Evolutionary conservation across 2,329 filamentous ascomycete species (phyloP), one percentile per base, ranked within the genome.

Genomic region (Diplocarpon mali): DNA sequence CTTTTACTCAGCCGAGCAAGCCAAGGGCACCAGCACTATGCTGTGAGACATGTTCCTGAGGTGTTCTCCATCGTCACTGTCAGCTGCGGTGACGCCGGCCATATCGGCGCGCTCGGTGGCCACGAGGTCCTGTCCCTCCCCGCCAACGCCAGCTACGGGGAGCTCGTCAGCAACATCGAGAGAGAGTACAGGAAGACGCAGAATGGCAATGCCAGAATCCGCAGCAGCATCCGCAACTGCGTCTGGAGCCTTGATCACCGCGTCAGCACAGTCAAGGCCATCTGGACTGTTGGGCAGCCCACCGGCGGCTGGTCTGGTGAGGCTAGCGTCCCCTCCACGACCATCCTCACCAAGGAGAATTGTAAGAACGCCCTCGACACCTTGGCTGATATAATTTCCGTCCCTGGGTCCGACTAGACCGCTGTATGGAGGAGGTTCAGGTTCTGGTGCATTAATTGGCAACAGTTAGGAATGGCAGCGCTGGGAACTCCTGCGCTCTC

Each of bases 381-480:
- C 29, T 30, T 48, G 46, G 13, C n/a, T 14, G 35, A 45, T 14
- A 30, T 20, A 13, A 40, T 36, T 24, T 31, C 16, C 5, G 13
- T 17, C 14, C 35, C 20, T 15, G 32, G 16, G 9, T 38, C 15
- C 11, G 16, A 10, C 35, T 45, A 38, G 14, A 16, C 40, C 5
- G 11, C 8, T 35, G 14, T 36, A n/a, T n/a, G n/a, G n/a, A n/a
- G n/a, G n/a, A n/a, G 35, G 35, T 15, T 27, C 27, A 38, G 41
- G 30, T 14, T 38, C 11, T 42, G 35, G 37, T 36, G 16, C 32
- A 29, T 36, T 7, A 20, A 37, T 42, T 38, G 40, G 15, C 40
- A 44, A 46, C 31, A n/a, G 15, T 38, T 30, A 17, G 48, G 42
- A 36, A 44, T 46, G 45, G 48, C 40, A 34, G 45, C 48, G 34